A percentile compares a stretch with the other conserved stretches of the same genome.
phyloP scores from a whole-genome alignment of 2,329 filamentous ascomycete genomes.

The Neoascochyta sp. region DNA sequence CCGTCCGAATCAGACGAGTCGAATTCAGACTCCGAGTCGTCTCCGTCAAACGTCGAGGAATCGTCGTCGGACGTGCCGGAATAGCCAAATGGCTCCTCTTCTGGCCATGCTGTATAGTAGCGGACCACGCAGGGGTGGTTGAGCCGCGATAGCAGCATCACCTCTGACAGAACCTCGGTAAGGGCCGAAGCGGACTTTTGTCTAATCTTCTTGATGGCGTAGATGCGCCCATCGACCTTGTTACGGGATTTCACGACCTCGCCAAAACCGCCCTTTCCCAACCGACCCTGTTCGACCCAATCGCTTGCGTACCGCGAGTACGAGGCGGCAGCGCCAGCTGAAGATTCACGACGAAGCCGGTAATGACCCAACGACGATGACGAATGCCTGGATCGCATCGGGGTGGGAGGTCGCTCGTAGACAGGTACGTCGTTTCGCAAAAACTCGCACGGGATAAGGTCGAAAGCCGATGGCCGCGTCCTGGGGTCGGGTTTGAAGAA shows the following conservation, averaged over 20 bases:
- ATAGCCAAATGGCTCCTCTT: constrained; percentile 57
- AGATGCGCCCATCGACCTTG: constrained; percentile 87
- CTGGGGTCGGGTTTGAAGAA: constrained; percentile 83
- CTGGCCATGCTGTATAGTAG: constrained; percentile 94
- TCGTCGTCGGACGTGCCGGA: constrained; percentile 33
- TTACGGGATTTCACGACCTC: constrained; percentile 94
- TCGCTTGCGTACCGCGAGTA: constrained; percentile 81
- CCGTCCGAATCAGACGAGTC: constrained; percentile 18
- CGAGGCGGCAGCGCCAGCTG: constrained; percentile 29
- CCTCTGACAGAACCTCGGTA: constrained; percentile 78
- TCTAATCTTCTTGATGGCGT: constrained; percentile 95
- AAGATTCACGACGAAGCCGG: constrained; percentile 36
- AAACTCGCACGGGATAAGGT: constrained; percentile 58
- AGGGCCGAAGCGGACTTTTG: constrained; percentile 71
- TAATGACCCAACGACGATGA: constrained; percentile 35
- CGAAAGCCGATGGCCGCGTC: constrained; percentile 79
- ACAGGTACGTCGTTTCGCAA: constrained; percentile 49
- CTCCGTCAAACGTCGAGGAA: constrained; percentile 25
- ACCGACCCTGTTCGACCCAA: constrained; percentile 81
- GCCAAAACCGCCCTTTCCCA: constrained; percentile 93
- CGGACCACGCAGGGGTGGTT: constrained; percentile 86
- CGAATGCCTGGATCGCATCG: constrained; percentile 36
- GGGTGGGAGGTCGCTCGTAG: constrained; percentile 32
- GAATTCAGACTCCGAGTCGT: constrained; percentile 17
- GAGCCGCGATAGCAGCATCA: constrained; percentile 83